Evolutionary conservation across 768 basidiomycete genomes (phyloP), one percentile per base, ranked within the genome.

Genomic region (Hericium rajendrae): DNA sequence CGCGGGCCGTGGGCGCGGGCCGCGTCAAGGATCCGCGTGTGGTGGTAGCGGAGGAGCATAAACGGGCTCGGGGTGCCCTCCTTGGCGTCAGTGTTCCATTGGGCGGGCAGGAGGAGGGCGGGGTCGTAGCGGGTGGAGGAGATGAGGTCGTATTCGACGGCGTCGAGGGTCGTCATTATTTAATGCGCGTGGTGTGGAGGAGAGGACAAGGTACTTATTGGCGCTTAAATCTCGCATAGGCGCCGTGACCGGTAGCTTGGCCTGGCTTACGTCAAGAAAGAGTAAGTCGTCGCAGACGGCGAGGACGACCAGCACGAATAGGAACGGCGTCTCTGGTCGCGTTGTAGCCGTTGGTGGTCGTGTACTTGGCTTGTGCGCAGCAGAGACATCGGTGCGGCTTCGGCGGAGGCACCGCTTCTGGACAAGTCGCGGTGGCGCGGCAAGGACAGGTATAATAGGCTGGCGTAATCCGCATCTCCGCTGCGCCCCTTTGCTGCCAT

Each of bases 41-140:
- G 67, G 60, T 91, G 87, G 63, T 78, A 77, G 0, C 66, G 69
- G 11, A 89, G 77, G 0, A 90, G 69, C n/a, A 90, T 70, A 61
- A 82, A 86, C 0, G 79, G 75, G 0, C 80, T 83, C 1, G 81
- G 79, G 0, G 71, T 69, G n/a, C 75, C 77, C 16, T 72, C 59
- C 9, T 71, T 70, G 37, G 77, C 76, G 38, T 78, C 46, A 0
- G 68, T 76, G 60, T 89, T 91, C 86, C 85, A 89, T 12, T 59
- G 32, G 10, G 76, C 67, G 1, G 65, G 56, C 8, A 70, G 63
- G 10, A 70, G 63, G 8, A 89, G 72, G 32, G 64, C 69, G 1
- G 71, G 71, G 65, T 90, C 89, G 63, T 77, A 86, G 57, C 84
- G 74, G 0, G 80, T 78, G 0, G 85, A 77, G 1, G 82, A 78